Conservation (phyloP, 1,284 basidiomycete genomes). For the Pseudozyma sp. region DNA sequence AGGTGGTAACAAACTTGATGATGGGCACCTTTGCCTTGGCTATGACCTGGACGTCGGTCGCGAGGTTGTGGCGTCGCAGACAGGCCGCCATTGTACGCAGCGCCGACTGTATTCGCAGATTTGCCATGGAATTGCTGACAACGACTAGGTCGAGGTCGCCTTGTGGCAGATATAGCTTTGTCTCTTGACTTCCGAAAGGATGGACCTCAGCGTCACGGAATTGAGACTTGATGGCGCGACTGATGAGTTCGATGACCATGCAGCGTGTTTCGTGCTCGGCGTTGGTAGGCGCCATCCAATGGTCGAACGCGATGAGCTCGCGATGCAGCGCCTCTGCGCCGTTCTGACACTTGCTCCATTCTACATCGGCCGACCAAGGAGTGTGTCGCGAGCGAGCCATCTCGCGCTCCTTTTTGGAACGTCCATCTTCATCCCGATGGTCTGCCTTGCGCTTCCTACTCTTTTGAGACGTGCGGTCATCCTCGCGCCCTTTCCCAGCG, state of each 20-base stretch:
- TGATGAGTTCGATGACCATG: conserved; percentile 81
- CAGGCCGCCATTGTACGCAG: conserved; percentile 70
- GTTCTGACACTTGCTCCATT: conserved; percentile 81
- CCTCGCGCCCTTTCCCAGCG: conserved; percentile 12
- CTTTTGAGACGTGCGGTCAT: conserved; percentile 16
- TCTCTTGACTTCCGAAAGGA: conserved; percentile 93
- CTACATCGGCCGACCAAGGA: conserved; percentile 82
- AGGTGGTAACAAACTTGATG: conserved; percentile 86
- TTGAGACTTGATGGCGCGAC: conserved; percentile 75
- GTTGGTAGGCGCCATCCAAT: conserved; percentile 86
- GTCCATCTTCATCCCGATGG: conserved; percentile 65
- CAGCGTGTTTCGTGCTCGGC: conserved; percentile 86
- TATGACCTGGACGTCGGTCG: conserved; percentile 80
- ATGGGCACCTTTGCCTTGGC: conserved; percentile 91
- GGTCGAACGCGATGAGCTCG: conserved; percentile 76
- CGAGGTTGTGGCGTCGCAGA: conserved; percentile 71
- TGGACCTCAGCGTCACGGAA: conserved; percentile 85
- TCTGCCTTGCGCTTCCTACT: conserved; percentile 59
- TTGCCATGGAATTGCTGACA: conserved; percentile 68
- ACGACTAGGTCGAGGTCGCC: conserved; percentile 77
- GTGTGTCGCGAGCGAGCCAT: conserved; percentile 76
- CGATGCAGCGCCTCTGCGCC: conserved; percentile 73
- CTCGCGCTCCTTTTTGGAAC: conserved; percentile 75
- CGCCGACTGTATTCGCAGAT: conserved; percentile 67
- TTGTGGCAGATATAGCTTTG: conserved; percentile 90